Percentiles rank a stretch among this genome's conserved stretches.
Evolutionary conservation across 352 stramenopile genomes (phyloP).

Genomic region (Vaucheria bursata): DNA sequence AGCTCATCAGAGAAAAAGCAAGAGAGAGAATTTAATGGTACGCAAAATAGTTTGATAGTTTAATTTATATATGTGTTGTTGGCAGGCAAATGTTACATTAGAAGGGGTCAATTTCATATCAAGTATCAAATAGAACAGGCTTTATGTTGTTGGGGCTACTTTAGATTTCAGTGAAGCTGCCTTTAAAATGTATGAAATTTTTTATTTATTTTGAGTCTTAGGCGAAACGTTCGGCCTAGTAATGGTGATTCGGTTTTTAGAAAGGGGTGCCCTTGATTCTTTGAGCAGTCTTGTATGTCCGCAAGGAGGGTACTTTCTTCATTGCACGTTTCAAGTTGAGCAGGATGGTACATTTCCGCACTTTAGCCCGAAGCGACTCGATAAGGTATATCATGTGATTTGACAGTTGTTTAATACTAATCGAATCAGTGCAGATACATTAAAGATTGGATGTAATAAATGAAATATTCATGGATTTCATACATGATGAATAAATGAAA

Average conservation of each 20-base stretch:
- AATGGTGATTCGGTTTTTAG: not conserved
- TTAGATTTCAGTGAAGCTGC: not conserved
- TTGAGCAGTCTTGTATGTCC: not conserved
- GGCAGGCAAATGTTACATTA: not conserved
- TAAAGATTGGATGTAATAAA: too few relatives aligned
- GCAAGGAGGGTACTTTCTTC: not conserved
- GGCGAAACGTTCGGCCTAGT: not conserved
- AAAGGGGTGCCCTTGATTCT: not conserved
- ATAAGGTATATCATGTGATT: not conserved
- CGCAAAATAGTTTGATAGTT: not conserved
- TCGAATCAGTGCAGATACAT: too few relatives aligned
- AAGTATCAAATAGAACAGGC: not conserved
- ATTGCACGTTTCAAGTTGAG: not conserved
- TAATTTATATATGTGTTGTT: not conserved
- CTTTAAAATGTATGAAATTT: too few relatives aligned
- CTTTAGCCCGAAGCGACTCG: not conserved
- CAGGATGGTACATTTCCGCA: not conserved
- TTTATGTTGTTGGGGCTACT: not conserved
- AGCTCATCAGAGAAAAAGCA: too few relatives aligned
- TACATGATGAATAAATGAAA: too few relatives aligned
- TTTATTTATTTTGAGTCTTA: too few relatives aligned
- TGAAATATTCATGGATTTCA: too few relatives aligned
- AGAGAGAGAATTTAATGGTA: too few relatives aligned
- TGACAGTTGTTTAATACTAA: too few relatives aligned
- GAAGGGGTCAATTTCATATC: not conserved